A percentile compares a stretch with the other conserved stretches of the same genome.
These are phyloP conservation scores for Blechomonas ayalai DNA, from an alignment of 208 protist species.

Conservation along the genomic window DNA sequence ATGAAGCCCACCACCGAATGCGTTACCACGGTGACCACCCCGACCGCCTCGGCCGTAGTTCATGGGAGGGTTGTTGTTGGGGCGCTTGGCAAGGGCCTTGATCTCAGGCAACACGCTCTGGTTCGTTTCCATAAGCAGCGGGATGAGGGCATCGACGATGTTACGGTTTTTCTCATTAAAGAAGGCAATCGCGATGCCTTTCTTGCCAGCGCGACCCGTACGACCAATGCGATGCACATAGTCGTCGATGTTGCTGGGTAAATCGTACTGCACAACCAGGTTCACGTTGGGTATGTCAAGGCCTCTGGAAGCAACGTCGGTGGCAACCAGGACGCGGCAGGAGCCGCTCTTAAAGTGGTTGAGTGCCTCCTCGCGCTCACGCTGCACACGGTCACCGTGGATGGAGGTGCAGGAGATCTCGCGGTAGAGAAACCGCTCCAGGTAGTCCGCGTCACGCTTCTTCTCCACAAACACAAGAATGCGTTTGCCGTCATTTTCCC, in stretches of 20 bases:
- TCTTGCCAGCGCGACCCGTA: slow-evolving; percentile 97
- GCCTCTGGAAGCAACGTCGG: slow-evolving; percentile 96
- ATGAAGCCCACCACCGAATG: slow-evolving; percentile 8
- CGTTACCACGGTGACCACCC: slow-evolving; percentile 12
- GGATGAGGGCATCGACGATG: slow-evolving; percentile 84
- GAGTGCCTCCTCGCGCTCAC: slow-evolving; percentile 89
- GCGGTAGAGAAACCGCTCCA: slow-evolving; percentile 91
- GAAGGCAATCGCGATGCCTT: slow-evolving; percentile 94
- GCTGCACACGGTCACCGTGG: slow-evolving; percentile 94
- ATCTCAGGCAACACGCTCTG: slow-evolving; percentile 70
- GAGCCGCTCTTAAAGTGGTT: slow-evolving; percentile 85
- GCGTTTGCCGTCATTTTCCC: slow-evolving; percentile 58
- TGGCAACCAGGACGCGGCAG: slow-evolving; percentile 94
- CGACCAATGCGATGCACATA: slow-evolving; percentile 99
- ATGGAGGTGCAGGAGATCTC: slow-evolving; percentile 92
- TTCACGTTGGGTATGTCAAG: slow-evolving; percentile 97
- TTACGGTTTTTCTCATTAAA: slow-evolving; percentile 93
- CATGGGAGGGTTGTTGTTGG: slow-evolving; percentile 40
- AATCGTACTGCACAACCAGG: slow-evolving; percentile 98
- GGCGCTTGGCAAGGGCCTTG: slow-evolving; percentile 72
- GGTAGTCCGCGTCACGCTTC: slow-evolving; percentile 94
- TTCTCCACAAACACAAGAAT: slow-evolving; percentile 98
- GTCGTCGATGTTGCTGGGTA: slow-evolving; percentile 98
- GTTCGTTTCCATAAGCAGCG: slow-evolving; percentile 78
- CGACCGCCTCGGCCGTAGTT: slow-evolving; percentile 34